Evolutionary conservation across 2,329 filamentous ascomycete genomes (phyloP).

Genomic region (Fusarium falciforme): DNA sequence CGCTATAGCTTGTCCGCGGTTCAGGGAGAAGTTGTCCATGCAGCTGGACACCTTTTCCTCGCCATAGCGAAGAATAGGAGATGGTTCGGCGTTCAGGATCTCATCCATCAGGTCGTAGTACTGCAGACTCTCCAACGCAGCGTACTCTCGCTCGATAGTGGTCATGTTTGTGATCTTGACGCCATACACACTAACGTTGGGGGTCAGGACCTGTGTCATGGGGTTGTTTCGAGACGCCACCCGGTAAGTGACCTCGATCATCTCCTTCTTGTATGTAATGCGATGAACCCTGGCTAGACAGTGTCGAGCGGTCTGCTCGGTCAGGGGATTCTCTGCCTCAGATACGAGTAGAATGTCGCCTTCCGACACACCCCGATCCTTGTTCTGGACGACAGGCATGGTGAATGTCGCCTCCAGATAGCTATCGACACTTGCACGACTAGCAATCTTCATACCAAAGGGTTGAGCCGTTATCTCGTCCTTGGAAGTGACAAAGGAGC

Average conservation of each 20-base stretch:
- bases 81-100: slow-evolving; percentile 88
- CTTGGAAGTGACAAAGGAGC: slow-evolving; percentile 88
- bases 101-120: slow-evolving; percentile 98
- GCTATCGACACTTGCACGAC: slow-evolving; percentile 88
- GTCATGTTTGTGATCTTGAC: slow-evolving; percentile 93
- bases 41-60: slow-evolving; percentile 77
- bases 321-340: slow-evolving; percentile 76
- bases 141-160: slow-evolving; percentile 95
- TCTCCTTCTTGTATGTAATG: slow-evolving; percentile 82
- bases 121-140: slow-evolving; percentile 87
- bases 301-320: slow-evolving; percentile 74
- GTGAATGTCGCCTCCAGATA: slow-evolving; percentile 92
- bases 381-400: slow-evolving; percentile 76
- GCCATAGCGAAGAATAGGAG: slow-evolving; percentile 84
- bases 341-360: slow-evolving; percentile 92
- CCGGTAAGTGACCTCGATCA: slow-evolving; percentile 87
- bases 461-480: slow-evolving; percentile 85
- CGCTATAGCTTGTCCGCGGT: slow-evolving; percentile 89
- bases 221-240: slow-evolving; percentile 76
- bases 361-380: slow-evolving; percentile 79
- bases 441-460: slow-evolving; percentile 89
- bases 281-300: slow-evolving; percentile 88
- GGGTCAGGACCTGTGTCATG: slow-evolving; percentile 71
- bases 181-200: slow-evolving; percentile 76
- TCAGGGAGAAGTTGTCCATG: slow-evolving; percentile 83